Evolutionary conservation across 495 filamentous ascomycete genomes (phyloP), one percentile per base, ranked within the genome.

Genomic region (Penicillium maclennaniae): DNA sequence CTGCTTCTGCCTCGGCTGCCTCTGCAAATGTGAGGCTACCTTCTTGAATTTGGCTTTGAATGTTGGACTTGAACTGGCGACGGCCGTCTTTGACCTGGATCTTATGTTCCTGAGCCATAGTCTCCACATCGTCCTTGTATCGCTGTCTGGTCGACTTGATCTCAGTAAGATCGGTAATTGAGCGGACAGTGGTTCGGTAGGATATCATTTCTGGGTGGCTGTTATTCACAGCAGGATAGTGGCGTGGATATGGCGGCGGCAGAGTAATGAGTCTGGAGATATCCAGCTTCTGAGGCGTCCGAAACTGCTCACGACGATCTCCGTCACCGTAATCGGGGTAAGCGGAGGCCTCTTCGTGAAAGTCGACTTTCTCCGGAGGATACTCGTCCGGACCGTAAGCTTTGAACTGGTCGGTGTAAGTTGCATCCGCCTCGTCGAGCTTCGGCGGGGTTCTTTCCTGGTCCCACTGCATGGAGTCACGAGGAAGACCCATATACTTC

Each of bases 141-240:
- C 74, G 71, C 38, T 84, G 74, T 54, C 90, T 85, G 6, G 84
- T 87, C 4, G 73, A 72, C 46, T 87, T 83, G 36, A 91, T 74
- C 56, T 91, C 87, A 6, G 78, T 75, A 48, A 92, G 70, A 58
- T 97, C 89, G 53, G 83, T 87, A 17, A 97, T 76, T 0, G 79
- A 76, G 14, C 95, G 85, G 16, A 96, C 87, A 0, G 84, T 73
- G 7, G 78, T 84, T 31, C 93, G 82, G 21, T 90, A 89, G 0
- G 85, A 77, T 0, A 91, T 79, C 8, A 98, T 79, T 49, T 93
- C 86, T 0, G 93, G 93, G 65, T 98, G 93, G 61, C 83, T 90
- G 62, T 98, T 98, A 65, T 95, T 96, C 44, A 97, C 88, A 6
- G 93, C 93, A 12, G 93, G 93, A 61, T 97, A 86, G 65, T 97